Evolutionary conservation across 2,329 filamentous ascomycete genomes (phyloP).

Genomic region (Aspergillus alliaceus): DNA sequence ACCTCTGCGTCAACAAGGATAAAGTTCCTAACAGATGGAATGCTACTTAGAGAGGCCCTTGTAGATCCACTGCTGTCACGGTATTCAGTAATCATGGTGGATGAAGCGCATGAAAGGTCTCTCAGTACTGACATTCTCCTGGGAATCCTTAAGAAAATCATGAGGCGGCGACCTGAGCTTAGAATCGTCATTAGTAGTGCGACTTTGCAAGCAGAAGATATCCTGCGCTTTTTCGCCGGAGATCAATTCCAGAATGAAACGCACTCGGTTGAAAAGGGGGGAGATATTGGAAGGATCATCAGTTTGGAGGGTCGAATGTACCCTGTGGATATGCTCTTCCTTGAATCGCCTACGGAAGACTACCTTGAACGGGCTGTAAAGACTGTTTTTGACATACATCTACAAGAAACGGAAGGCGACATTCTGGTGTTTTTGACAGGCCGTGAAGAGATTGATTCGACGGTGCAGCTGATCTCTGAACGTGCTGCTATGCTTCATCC

Average conservation of each 20-base stretch:
- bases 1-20: constrained; percentile 83
- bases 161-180: constrained; percentile 74
- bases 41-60: constrained; percentile 86
- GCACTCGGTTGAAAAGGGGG: constrained; percentile 35
- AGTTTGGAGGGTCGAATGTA: constrained; percentile 85
- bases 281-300: constrained; percentile 64
- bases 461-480: constrained; percentile 76
- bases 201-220: constrained; percentile 85
- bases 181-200: constrained; percentile 91
- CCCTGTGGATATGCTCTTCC: constrained; percentile 82
- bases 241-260: constrained; percentile 41
- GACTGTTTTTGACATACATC: constrained; percentile 85
- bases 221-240: constrained; percentile 72
- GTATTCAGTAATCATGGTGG: constrained; percentile 96
- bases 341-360: constrained; percentile 75
- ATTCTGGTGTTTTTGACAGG: constrained; percentile 91
- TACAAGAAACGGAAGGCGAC: constrained; percentile 76
- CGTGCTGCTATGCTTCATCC: constrained; percentile 64
- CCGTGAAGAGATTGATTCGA: constrained; percentile 84
- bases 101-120: constrained; percentile 93
- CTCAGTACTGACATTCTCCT: constrained; percentile 89
- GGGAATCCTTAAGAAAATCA: constrained; percentile 87
- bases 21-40: constrained; percentile 92
- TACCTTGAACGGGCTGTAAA: constrained; percentile 82
- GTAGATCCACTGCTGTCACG: constrained; percentile 87